Percentiles rank a stretch among this genome's conserved stretches.
These are phyloP conservation scores for Phytopythium aichiense DNA, from an alignment of 352 stramenopile species.

Conservation along the genomic window DNA sequence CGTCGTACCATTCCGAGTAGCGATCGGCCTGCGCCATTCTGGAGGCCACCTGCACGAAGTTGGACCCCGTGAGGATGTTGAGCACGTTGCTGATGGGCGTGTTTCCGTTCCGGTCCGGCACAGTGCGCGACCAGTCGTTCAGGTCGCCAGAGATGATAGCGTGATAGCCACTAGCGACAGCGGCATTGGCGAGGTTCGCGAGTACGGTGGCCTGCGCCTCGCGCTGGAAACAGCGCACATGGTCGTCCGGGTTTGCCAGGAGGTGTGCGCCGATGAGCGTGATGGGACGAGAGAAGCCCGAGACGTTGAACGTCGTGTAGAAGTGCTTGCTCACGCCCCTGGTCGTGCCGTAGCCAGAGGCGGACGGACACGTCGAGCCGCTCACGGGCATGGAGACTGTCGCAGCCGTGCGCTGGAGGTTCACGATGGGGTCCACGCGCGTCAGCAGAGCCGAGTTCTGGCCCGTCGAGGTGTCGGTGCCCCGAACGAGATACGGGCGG, in stretches of 20 bases:
- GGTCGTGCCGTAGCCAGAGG: conserved; percentile 29
- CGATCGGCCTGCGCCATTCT: conserved; percentile 33
- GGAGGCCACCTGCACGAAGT: conserved; percentile 40
- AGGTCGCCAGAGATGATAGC: conserved; percentile 63
- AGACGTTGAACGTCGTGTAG: conserved; percentile 62
- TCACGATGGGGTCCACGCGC: conserved; percentile 46
- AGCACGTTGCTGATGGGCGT: conserved; percentile 48
- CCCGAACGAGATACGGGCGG: conserved; percentile 55
- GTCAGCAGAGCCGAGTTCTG: conserved; percentile 66
- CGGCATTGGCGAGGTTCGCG: conserved; percentile 31
- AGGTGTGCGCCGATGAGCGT: conserved; percentile 61
- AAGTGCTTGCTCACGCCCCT: conserved; percentile 69
- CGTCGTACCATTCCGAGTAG: conserved; percentile 58
- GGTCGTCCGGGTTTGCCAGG: conserved; percentile 54
- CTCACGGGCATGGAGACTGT: conserved; percentile 36
- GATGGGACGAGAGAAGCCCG: conserved; percentile 56
- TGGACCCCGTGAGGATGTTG: conserved; percentile 33
- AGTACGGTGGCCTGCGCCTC: conserved; percentile 59
- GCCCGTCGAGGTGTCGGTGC: conserved; percentile 52
- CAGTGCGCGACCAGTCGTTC: conserved; percentile 52
- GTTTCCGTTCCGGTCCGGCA: conserved; percentile 63
- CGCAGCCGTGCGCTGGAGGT: conserved; percentile 34
- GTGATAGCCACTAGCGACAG: conserved; percentile 39
- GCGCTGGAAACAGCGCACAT: conserved; percentile 45
- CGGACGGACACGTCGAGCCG: conserved; percentile 45